Base-by-base conservation (phyloP, 805 yeast species). In the Lachancea waltii region DNA sequence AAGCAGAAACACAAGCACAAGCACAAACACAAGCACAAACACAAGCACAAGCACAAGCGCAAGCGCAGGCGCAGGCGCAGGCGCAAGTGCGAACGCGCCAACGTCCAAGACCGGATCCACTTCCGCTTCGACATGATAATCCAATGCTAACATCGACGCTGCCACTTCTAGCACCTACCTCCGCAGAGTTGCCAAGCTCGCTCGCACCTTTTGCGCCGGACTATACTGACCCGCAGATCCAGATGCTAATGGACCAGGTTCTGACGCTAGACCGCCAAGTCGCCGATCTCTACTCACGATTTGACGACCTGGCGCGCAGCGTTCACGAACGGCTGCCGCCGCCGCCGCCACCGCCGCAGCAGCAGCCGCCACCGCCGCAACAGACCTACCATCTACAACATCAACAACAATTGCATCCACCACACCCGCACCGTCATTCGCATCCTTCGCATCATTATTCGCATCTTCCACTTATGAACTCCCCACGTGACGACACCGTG, bases 201-300 rank as follows among this genome's bases (percentile, higher is more conserved):
- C 36, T 23, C 16, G 22, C 30, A 8, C 36, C 36, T 4, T 33
- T 33, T 19, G 36, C 36, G 7, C 36, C 36, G 17, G 36, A 23
- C 18, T 33, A 33, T 21, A 14, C 25, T 9, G 36, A 33, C 16
- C 36, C 36, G 23, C 36, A 33, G 17, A 33, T 33, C 7, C 36
- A 33, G 36, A 3, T 33, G 23, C 30, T 33, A 16, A 33, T 33
- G 36, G 36, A 33, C 21, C 36, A 33, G 17, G 36, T 33, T 18
- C 30, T 33, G 14, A 33, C 24, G 23, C 30, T 33, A 11, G 36
- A 33, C 22, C 30, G 30, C 22, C 36, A 25, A 16, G 30, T 33
- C 8, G 36, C 36, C 11, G 36, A 33, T 11, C 36, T 33, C 5
- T 33, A 33, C 15, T n/a, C 36, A 3, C 36, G 36, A 4, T 8